phyloP scores from a whole-genome alignment of 768 basidiomycete genomes.

The Hebeloma cylindrosporum region DNA sequence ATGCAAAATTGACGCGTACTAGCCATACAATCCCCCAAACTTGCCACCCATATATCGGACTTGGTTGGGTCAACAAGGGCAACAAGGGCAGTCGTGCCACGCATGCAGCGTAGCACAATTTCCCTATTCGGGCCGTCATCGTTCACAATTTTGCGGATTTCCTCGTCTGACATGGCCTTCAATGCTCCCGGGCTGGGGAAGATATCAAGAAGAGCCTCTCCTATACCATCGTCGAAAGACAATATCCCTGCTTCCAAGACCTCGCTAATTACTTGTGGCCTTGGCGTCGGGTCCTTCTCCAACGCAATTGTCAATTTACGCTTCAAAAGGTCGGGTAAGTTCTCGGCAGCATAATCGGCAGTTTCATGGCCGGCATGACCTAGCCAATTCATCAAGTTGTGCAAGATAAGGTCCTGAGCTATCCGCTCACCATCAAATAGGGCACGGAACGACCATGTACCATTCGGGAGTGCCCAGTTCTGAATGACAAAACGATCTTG shows the following conservation, averaged over 20 bases:
- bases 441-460: conserved; percentile 45
- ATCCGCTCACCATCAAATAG: conserved; percentile 45
- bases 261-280: conserved; percentile 26
- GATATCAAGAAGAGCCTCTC: conserved; percentile 36
- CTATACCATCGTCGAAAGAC: conserved; percentile 39
- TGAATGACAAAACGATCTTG: conserved; percentile 48
- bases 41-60: conserved; percentile 54
- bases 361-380: conserved; percentile 50
- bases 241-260: conserved; percentile 36
- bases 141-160: conserved; percentile 42
- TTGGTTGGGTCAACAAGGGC: conserved; percentile 43
- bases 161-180: conserved; percentile 35
- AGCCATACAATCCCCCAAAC: conserved; percentile 56
- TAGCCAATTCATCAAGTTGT: conserved; percentile 15
- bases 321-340: conserved; percentile 34
- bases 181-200: conserved; percentile 40
- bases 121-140: conserved; percentile 32
- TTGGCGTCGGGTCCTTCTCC: conserved; percentile 7
- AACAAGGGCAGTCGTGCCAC: conserved; percentile 51
- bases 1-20: conserved; percentile 31
- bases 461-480: conserved; percentile 38
- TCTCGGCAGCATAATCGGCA: conserved; percentile 37
- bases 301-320: conserved; percentile 23
- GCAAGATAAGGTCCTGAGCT: not conserved
- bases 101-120: conserved; percentile 46